Conservation (phyloP, 352 stramenopile species). For the Plasmopara viticola region DNA sequence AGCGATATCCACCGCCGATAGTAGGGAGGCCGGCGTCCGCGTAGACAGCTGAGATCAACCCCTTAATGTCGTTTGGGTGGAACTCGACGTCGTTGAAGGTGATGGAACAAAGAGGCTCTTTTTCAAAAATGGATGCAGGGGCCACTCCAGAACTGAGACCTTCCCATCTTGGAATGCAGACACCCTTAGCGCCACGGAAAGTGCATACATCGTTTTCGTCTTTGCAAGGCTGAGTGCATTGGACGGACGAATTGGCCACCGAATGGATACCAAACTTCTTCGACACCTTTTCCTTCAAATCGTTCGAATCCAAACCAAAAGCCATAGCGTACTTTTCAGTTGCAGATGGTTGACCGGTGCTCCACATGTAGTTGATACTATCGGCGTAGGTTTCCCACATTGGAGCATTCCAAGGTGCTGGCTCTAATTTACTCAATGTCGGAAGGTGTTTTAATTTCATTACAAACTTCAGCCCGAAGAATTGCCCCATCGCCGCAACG, state of each 20-base stretch:
- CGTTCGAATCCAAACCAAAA: background rate
- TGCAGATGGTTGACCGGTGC: background rate
- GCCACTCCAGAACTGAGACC: background rate
- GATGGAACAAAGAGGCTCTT: background rate
- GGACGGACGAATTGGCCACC: background rate
- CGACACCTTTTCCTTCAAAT: background rate
- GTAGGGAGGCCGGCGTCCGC: background rate
- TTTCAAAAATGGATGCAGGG: background rate
- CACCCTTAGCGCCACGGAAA: background rate
- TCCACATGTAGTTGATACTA: constrained; percentile 1
- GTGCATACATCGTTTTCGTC: background rate
- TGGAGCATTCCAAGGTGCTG: background rate
- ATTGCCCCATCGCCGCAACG: background rate
- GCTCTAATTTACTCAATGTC: background rate
- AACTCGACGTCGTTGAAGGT: background rate
- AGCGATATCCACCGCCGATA: background rate
- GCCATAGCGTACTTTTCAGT: constrained; percentile 1
- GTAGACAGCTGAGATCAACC: background rate
- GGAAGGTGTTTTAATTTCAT: background rate
- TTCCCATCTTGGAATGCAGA: background rate
- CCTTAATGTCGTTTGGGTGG: background rate
- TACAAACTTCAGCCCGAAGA: background rate
- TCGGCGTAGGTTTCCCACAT: background rate
- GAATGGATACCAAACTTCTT: background rate
- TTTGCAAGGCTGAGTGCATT: background rate